Evolutionary conservation across 1,284 basidiomycete species (phyloP), one percentile per base, ranked within the genome.

Genomic region (Melampsora americana): DNA sequence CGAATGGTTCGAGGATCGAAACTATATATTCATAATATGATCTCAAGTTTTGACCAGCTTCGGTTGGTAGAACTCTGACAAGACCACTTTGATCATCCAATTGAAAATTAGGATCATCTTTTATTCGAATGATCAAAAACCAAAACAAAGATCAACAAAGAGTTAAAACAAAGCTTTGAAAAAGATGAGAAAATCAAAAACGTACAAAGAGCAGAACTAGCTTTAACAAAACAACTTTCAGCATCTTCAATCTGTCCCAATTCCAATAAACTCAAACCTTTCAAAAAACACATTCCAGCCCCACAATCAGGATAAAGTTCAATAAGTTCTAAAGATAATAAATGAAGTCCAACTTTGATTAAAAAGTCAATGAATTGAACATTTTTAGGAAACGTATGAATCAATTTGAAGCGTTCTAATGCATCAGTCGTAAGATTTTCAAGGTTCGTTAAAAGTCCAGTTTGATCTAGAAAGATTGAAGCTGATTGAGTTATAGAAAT

Each of bases 171-270:
- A 66, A 20, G 26, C 12, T n/a, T n/a, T 44, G 3, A 44, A 66
- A 64, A 26, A 6, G 20, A 30, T 14, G 11, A 20, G 11, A 66
- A 42, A 11, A 26, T 42, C 9, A 46, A 30, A 5, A 9, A 84
- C 88, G 83, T 81, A 94, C 93, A 90, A 79, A 92, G 90, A 78
- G 86, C 88, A 53, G 88, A 89, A 16, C 90, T 89, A n/a, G 93
- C 85, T 78, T 88, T 88, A 82, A 93, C 89, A 78, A 97, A 85
- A 46, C 88, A 82, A 64, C 84, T 84, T 0, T 88, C 87, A 1
- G 92, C 91, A 79, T 92, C 90, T 73, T 92, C 92, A 18, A 87
- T 85, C 23, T 89, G 86, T 2, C 90, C 90, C n/a, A 88, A 83
- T 77, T 88, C 87, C 62, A 94, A 83, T 84, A 86, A 87, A 16